Evolutionary conservation across 164 flowering plant species (phyloP).

Genomic region (Aristolochia contorta): DNA sequence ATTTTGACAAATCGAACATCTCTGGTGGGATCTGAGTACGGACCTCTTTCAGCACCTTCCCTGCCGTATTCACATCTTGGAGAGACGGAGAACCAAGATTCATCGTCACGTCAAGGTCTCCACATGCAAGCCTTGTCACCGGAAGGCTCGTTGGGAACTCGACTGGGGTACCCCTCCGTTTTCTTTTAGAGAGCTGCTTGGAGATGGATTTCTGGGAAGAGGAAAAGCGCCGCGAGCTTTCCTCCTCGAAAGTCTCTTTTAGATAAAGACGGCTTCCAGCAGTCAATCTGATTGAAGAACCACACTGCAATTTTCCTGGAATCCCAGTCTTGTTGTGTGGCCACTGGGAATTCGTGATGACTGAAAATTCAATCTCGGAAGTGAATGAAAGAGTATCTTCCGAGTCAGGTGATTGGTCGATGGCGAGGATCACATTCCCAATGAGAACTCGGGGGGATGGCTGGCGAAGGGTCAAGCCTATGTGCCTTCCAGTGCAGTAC

Average conservation of each 20-base stretch:
- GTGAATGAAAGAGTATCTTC: slow-evolving; percentile 30
- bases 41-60: slow-evolving; percentile 45
- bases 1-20: slow-evolving; percentile 71
- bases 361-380: slow-evolving; percentile 60
- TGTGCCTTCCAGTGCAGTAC: slow-evolving; percentile 81
- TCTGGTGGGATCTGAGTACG: slow-evolving; percentile 69
- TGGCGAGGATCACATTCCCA: slow-evolving; percentile 45
- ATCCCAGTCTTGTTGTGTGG: slow-evolving; percentile 70
- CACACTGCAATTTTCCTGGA: slow-evolving; percentile 41
- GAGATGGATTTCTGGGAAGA: slow-evolving; percentile 20
- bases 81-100: slow-evolving; percentile 33
- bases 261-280: slow-evolving; percentile 62
- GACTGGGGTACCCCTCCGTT: slow-evolving; percentile 48
- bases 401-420: slow-evolving; percentile 27
- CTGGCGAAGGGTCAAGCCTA: slow-evolving; percentile 84
- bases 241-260: slow-evolving; percentile 23
- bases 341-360: slow-evolving; percentile 56
- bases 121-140: slow-evolving; percentile 48
- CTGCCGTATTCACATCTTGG: slow-evolving; percentile 30
- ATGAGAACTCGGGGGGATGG: slow-evolving; percentile 63
- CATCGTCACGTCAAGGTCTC: slow-evolving; percentile 54
- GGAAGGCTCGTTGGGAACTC: slow-evolving; percentile 80
- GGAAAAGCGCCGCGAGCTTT: slow-evolving; percentile 11
- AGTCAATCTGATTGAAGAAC: slow-evolving; percentile 35
- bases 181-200: slow-evolving; percentile 31